These are phyloP conservation scores for Brassica rapa DNA, from an alignment of 345 rosid species.

Conservation along the genomic window DNA sequence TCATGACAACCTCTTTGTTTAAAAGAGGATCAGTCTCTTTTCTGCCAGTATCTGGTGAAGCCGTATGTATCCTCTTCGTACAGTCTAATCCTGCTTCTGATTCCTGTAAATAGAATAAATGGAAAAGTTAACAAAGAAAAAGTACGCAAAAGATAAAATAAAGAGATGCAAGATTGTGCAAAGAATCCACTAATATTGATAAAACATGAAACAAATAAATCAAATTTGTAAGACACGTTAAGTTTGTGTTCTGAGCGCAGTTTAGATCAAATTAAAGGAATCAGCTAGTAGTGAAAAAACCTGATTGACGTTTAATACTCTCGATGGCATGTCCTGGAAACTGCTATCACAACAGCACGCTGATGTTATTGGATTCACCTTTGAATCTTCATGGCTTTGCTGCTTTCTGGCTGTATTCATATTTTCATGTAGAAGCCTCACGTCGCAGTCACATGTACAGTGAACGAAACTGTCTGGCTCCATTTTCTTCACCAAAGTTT, in stretches of 20 bases:
- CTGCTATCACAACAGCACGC: slow-evolving; percentile 40
- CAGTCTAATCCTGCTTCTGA: slow-evolving; percentile 38
- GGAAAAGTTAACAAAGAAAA: too few relatives aligned
- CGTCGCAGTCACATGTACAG: slow-evolving; percentile 47
- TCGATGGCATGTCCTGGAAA: slow-evolving; percentile 39
- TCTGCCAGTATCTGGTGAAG: slow-evolving; percentile 27
- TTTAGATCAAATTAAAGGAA: background rate
- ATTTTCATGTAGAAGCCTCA: slow-evolving; percentile 45
- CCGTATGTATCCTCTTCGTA: slow-evolving; percentile 24
- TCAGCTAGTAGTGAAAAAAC: slow-evolving; percentile 41
- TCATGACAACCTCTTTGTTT: slow-evolving; percentile 54
- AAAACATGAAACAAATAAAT: slow-evolving; percentile 4
- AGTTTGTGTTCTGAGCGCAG: background rate
- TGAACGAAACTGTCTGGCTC: slow-evolving; percentile 34
- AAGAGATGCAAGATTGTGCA: background rate
- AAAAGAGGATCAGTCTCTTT: slow-evolving; percentile 56
- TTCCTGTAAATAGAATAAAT: slow-evolving; percentile 47
- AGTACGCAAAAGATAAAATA: background rate
- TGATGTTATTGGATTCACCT: slow-evolving; percentile 35
- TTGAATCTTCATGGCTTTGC: slow-evolving; percentile 29
- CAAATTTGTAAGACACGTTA: slow-evolving; percentile 10
- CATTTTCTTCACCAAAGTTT: slow-evolving; percentile 45
- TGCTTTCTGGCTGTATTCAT: slow-evolving; percentile 53
- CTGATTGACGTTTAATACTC: slow-evolving; percentile 45
- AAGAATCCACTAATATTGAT: background rate